These are phyloP conservation scores for Adansonia madagascariensis DNA, from an alignment of 441 rosid species.

Conservation along the genomic window DNA sequence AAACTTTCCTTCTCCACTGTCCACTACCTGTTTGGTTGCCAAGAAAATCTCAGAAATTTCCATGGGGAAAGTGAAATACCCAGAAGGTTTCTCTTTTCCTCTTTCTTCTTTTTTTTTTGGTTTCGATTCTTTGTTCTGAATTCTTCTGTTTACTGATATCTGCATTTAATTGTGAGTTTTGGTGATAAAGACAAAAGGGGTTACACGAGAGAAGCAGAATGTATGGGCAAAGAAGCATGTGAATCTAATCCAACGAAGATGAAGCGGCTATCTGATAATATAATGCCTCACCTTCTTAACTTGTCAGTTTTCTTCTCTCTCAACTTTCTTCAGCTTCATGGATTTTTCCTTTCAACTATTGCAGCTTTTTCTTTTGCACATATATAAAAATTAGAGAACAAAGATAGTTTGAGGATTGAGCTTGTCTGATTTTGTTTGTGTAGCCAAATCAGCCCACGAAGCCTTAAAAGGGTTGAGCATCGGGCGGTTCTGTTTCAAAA, in stretches of 20 bases:
- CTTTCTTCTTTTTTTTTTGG: neutral
- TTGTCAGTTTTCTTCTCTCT: conserved; percentile 46
- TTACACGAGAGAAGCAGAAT: conserved; percentile 51
- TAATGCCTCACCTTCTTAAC: conserved; percentile 80
- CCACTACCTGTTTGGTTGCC: conserved; percentile 22
- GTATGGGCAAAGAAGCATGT: conserved; percentile 48
- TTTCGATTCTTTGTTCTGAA: neutral
- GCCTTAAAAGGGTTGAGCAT: too few species aligned
- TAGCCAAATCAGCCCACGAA: neutral
- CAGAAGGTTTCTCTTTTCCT: conserved; percentile 25
- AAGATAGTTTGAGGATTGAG: neutral
- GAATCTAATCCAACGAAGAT: conserved; percentile 31
- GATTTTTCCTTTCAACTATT: neutral
- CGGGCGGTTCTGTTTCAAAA: too few species aligned
- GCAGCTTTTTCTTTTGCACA: too few species aligned
- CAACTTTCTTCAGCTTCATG: neutral
- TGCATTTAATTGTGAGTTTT: conserved; percentile 12
- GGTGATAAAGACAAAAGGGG: conserved; percentile 35
- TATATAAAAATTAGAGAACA: too few species aligned
- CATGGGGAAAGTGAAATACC: conserved; percentile 24
- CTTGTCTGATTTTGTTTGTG: neutral
- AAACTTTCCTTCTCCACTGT: neutral
- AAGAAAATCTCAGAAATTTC: conserved; percentile 21
- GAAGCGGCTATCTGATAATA: conserved; percentile 43
- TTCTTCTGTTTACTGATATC: neutral